Percentiles rank a stretch among this genome's conserved stretches.
Conservation (phyloP, 768 basidiomycete species). For the Lanmaoa pseudosensibilis region DNA sequence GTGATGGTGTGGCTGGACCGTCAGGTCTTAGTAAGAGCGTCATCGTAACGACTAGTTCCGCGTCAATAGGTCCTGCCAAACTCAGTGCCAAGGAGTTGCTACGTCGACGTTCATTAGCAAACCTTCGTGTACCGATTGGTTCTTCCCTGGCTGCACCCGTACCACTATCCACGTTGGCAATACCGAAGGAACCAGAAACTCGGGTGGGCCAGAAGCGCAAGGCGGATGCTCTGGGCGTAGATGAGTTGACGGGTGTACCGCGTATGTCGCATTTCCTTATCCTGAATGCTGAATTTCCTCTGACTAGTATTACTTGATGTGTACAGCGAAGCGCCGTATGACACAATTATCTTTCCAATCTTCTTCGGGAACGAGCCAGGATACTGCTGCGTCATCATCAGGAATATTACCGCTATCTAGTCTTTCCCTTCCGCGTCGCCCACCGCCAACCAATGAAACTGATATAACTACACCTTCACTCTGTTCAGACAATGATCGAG, state of each 20-base stretch:
- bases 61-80: conserved; percentile 6
- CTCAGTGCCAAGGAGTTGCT: conserved; percentile 19
- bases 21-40: conserved; percentile 34
- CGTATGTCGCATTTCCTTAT: conserved; percentile 31
- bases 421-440: conserved; percentile 17
- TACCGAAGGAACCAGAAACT: conserved; percentile 9
- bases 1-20: conserved; percentile 24
- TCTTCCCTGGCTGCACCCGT: conserved; percentile 24
- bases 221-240: conserved; percentile 21
- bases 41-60: conserved; percentile 7
- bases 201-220: conserved; percentile 34
- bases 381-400: conserved; percentile 14
- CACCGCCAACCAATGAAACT: conserved; percentile 38
- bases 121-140: conserved; percentile 26
- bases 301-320: conserved; percentile 15
- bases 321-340: conserved; percentile 40
- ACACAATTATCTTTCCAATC: conserved; percentile 30
- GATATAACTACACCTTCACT: conserved; percentile 64
- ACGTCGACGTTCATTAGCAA: conserved; percentile 29
- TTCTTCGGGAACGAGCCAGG: conserved; percentile 21
- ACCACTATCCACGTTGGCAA: conserved; percentile 5
- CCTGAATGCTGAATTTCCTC: not conserved
- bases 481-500: conserved; percentile 68
- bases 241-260: conserved; percentile 30
- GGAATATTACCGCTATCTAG: conserved; percentile 28